Percentiles rank a stretch among this genome's conserved stretches.
Conservation (phyloP, 2,329 filamentous ascomycete genomes). For the Trichocomaceae sp. region DNA sequence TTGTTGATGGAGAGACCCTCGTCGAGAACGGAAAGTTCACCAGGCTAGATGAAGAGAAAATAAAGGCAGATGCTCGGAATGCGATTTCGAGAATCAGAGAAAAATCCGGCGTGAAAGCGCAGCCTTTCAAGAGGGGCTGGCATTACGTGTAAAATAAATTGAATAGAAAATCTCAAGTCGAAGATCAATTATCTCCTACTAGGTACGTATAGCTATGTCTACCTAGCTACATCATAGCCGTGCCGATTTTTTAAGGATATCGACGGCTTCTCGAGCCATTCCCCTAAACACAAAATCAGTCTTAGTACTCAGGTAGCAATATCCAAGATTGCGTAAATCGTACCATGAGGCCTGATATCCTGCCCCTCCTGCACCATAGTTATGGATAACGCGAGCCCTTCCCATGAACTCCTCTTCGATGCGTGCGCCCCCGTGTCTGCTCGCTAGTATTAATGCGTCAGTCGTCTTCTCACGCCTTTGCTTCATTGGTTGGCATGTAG, state of each 20-base stretch:
- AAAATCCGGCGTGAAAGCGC: background rate
- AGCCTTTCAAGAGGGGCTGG: background rate
- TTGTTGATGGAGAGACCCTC: background rate
- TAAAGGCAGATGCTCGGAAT: background rate
- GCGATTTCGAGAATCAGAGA: background rate
- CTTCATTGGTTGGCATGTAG: background rate
- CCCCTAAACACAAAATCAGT: background rate
- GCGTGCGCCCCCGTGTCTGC: background rate
- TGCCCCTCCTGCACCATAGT: slow-evolving; percentile 22
- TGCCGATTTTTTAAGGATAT: background rate
- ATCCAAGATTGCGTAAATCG: background rate
- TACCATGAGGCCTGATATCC: slow-evolving; percentile 9
- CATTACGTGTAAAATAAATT: background rate
- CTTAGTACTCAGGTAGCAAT: background rate
- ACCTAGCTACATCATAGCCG: background rate
- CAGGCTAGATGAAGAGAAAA: background rate
- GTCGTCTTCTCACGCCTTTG: background rate
- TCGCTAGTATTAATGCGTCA: background rate
- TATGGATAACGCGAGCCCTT: slow-evolving; percentile 17
- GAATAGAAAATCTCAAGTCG: background rate
- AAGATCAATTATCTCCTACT: background rate
- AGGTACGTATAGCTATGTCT: background rate
- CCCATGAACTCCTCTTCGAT: background rate
- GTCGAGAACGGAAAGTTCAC: background rate
- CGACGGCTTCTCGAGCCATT: background rate